These are phyloP conservation scores for Asclepias syriaca DNA, from an alignment of 257 asterid species.

Conservation along the genomic window DNA sequence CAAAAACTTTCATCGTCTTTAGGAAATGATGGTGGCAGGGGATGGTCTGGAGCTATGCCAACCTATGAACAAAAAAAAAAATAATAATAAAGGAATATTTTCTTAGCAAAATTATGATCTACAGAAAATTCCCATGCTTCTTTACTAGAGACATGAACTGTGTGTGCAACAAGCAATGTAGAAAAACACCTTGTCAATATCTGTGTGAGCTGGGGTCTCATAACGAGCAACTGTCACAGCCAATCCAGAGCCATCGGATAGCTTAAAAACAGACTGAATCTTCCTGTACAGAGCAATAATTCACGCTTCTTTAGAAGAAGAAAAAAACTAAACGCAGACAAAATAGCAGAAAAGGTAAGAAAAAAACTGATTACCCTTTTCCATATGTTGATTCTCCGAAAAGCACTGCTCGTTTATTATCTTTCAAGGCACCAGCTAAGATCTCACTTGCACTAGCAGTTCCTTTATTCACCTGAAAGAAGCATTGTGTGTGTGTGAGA, in stretches of 20 bases:
- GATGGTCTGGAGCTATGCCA: slow-evolving; percentile 80
- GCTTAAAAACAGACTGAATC: slow-evolving; percentile 91
- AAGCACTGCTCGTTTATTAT: slow-evolving; percentile 84
- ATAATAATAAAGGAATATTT: neutral
- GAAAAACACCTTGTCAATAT: slow-evolving; percentile 74
- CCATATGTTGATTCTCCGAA: slow-evolving; percentile 94
- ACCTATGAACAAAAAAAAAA: slow-evolving; percentile 36
- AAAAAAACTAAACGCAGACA: neutral
- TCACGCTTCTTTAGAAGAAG: slow-evolving; percentile 5
- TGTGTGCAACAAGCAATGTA: slow-evolving; percentile 10
- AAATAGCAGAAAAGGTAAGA: neutral
- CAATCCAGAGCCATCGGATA: slow-evolving; percentile 96
- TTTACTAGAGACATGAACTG: neutral
- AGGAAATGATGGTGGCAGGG: slow-evolving; percentile 80
- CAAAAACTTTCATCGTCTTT: slow-evolving; percentile 79
- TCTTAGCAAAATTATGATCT: neutral
- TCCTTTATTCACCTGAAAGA: slow-evolving; percentile 80
- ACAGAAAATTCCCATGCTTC: neutral
- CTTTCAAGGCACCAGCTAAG: slow-evolving; percentile 92
- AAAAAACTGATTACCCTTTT: slow-evolving; percentile 57
- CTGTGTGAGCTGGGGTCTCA: slow-evolving; percentile 91
- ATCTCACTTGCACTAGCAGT: slow-evolving; percentile 99
- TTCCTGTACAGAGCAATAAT: slow-evolving; percentile 43
- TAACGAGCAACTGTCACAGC: slow-evolving; percentile 94
- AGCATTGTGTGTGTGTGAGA: neutral